Evolutionary conservation across 2,329 filamentous ascomycete species (phyloP).

Genomic region (Albophoma yamanashiensis): DNA sequence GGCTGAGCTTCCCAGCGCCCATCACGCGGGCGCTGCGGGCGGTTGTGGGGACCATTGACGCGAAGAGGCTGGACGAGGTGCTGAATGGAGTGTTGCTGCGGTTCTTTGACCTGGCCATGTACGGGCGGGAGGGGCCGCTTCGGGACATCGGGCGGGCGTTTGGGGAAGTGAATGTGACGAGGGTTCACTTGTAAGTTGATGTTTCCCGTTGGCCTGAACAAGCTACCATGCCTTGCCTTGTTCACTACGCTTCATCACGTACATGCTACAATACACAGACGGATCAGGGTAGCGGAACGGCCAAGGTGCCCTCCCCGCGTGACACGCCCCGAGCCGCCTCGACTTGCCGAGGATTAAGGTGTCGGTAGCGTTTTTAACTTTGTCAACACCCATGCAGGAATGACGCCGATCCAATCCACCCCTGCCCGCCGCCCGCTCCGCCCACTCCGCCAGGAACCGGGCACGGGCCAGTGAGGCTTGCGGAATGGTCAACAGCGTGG

Average conservation of each 20-base stretch:
- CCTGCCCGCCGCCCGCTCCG: neutral
- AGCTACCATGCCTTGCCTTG: neutral
- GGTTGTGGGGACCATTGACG: slow-evolving; percentile 8
- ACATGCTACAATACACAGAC: neutral
- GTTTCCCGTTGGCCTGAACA: too few species aligned
- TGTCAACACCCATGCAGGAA: neutral
- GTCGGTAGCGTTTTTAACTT: neutral
- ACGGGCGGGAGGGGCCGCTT: slow-evolving; percentile 4
- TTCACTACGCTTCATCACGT: neutral
- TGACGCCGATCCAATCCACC: neutral
- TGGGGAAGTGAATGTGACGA: slow-evolving; percentile 8
- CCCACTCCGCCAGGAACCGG: neutral
- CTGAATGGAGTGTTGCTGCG: slow-evolving; percentile 10
- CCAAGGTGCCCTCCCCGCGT: too few species aligned
- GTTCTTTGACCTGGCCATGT: slow-evolving; percentile 12
- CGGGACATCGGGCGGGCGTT: slow-evolving; percentile 1
- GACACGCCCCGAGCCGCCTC: neutral
- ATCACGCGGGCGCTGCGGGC: slow-evolving; percentile 1
- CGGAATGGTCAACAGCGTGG: neutral
- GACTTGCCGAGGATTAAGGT: neutral
- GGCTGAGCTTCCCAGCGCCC: slow-evolving; percentile 9
- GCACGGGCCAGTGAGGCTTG: neutral
- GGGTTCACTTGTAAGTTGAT: slow-evolving; percentile 4
- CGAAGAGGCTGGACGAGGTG: slow-evolving; percentile 7
- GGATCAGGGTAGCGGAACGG: too few species aligned